phyloP scores from a whole-genome alignment of 1,284 basidiomycete species.

The Marasmius tenuissimus region DNA sequence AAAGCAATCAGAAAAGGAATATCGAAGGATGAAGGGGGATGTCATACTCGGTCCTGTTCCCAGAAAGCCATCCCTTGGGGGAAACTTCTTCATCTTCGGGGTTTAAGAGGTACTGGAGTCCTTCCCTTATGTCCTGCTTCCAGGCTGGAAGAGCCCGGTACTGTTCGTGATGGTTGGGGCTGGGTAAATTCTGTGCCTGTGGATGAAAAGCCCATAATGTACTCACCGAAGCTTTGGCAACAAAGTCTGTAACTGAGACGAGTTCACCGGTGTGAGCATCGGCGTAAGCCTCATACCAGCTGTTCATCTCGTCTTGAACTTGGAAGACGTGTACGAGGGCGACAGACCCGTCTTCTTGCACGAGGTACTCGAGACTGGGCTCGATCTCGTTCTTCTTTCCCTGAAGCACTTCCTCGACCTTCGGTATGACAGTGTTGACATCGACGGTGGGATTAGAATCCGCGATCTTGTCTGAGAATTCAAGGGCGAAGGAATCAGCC shows the following conservation, averaged over 20 bases:
- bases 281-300: conserved; percentile 64
- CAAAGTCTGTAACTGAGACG: conserved; percentile 38
- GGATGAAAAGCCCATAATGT: background rate
- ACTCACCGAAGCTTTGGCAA: background rate
- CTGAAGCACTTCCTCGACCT: conserved; percentile 27
- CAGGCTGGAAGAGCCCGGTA: conserved; percentile 37
- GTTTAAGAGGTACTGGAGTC: conserved; percentile 31
- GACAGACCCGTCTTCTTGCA: conserved; percentile 42
- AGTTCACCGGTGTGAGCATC: conserved; percentile 56
- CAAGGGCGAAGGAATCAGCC: background rate
- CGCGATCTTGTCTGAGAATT: conserved; percentile 22
- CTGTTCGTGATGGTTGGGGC: conserved; percentile 10
- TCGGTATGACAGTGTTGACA: conserved; percentile 25
- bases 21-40: conserved; percentile 9
- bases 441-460: conserved; percentile 29
- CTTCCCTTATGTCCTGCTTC: conserved; percentile 29
- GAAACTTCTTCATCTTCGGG: conserved; percentile 30
- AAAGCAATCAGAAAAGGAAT: background rate
- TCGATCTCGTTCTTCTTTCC: conserved; percentile 33
- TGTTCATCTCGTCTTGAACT: conserved; percentile 49
- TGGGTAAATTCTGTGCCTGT: background rate
- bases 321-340: conserved; percentile 50
- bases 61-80: conserved; percentile 16
- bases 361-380: conserved; percentile 37
- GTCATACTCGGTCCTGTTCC: conserved; percentile 17